phyloP scores from a whole-genome alignment of 176 grass and related monocot genomes.

The Carex pumila region DNA sequence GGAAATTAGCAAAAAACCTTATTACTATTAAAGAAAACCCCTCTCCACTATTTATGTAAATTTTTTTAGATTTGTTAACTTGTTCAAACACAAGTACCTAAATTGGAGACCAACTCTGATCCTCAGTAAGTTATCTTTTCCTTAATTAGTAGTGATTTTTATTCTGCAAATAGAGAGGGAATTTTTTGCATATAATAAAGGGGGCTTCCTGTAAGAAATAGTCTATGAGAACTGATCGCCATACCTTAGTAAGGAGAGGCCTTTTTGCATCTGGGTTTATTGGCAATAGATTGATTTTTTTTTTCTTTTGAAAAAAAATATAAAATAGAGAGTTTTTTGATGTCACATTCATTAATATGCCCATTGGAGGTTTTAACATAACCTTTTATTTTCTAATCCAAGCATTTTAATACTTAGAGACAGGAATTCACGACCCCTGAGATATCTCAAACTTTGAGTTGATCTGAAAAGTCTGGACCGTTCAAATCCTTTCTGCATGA shows the following conservation, averaged over 20 bases:
- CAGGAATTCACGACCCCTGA: too few species aligned
- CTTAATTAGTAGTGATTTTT: not conserved
- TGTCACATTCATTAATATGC: not conserved
- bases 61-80: not conserved
- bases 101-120: not conserved
- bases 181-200: not conserved
- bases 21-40: not conserved
- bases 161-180: not conserved
- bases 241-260: not conserved
- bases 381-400: not conserved
- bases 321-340: not conserved
- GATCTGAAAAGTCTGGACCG: too few species aligned
- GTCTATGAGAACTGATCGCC: not conserved
- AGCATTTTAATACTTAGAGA: not conserved
- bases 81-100: not conserved
- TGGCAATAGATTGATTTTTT: not conserved
- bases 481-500: too few species aligned
- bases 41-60: not conserved
- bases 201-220: not conserved
- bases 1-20: not conserved
- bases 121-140: not conserved
- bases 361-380: not conserved
- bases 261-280: not conserved
- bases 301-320: not conserved
- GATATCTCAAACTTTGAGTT: too few species aligned